Conservation (phyloP, 2,329 filamentous ascomycete species). For the Apiospora sp. region DNA sequence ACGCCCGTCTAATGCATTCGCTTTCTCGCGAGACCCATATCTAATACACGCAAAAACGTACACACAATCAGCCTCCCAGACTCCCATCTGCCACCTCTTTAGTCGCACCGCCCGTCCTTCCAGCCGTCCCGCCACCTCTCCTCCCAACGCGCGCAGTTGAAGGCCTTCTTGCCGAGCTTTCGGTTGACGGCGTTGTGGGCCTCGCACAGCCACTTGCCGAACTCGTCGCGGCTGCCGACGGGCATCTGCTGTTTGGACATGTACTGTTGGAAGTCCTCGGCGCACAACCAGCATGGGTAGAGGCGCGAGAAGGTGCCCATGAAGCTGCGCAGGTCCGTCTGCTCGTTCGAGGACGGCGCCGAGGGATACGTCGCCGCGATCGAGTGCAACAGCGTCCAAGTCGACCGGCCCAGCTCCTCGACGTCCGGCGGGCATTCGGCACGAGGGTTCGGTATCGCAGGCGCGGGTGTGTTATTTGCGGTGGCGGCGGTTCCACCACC, state of each 20-base stretch:
- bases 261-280: conserved; percentile 87
- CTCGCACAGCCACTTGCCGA: conserved; percentile 84
- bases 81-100: background rate
- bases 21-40: conserved; percentile 1
- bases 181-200: conserved; percentile 88
- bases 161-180: conserved; percentile 89
- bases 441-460: conserved; percentile 43
- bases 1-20: conserved; percentile 13
- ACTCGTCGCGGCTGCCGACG: conserved; percentile 68
- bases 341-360: conserved; percentile 70
- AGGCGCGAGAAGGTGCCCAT: conserved; percentile 82
- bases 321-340: conserved; percentile 80
- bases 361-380: conserved; percentile 88
- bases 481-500: conserved; percentile 44
- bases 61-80: background rate
- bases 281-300: conserved; percentile 96
- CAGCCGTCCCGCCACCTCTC: conserved; percentile 95
- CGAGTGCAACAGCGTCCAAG: conserved; percentile 93
- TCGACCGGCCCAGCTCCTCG: conserved; percentile 82
- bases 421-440: conserved; percentile 90
- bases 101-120: conserved; percentile 52
- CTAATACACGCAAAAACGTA: background rate
- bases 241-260: conserved; percentile 75
- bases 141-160: conserved; percentile 91
- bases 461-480: conserved; percentile 30